phyloP scores from a whole-genome alignment of 1,284 basidiomycete species.

The Fomitopsis schrenkii region DNA sequence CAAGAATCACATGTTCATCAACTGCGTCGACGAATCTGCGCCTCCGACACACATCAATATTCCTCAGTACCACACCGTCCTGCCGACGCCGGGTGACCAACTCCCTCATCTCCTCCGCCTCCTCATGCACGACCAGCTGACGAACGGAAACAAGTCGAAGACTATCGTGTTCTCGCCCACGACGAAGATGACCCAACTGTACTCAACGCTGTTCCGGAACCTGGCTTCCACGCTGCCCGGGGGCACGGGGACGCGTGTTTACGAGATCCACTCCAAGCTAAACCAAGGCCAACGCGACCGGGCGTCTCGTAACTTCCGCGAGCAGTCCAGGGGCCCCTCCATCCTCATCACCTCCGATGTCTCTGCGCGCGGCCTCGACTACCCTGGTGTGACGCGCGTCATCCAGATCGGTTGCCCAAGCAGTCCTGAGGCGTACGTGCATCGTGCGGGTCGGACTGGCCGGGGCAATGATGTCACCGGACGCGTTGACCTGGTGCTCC shows the following conservation, averaged over 20 bases:
- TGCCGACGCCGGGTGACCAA: constrained; percentile 67
- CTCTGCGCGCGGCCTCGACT: constrained; percentile 88
- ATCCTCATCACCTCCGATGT: constrained; percentile 89
- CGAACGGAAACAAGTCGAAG: constrained; percentile 70
- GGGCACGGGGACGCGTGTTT: constrained; percentile 49
- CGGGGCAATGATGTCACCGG: constrained; percentile 67
- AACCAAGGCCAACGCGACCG: constrained; percentile 62
- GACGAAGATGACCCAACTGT: constrained; percentile 83
- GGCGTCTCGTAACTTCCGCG: constrained; percentile 68
- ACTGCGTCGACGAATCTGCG: constrained; percentile 51
- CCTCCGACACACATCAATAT: constrained; percentile 77
- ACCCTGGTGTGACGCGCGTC: constrained; percentile 88
- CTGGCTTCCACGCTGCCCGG: constrained; percentile 45
- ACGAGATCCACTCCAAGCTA: constrained; percentile 88
- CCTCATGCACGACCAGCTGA: constrained; percentile 87
- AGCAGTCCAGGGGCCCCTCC: constrained; percentile 51
- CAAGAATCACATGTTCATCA: constrained; percentile 57
- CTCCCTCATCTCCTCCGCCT: constrained; percentile 79
- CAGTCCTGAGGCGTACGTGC: constrained; percentile 78
- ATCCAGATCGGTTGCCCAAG: constrained; percentile 88
- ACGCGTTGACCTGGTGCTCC: constrained; percentile 84
- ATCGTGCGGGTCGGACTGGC: constrained; percentile 91
- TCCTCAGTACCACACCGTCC: constrained; percentile 79
- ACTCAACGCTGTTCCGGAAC: constrained; percentile 58
- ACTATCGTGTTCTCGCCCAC: constrained; percentile 89